phyloP scores from a whole-genome alignment of 208 protist genomes.

The Leishmania tropica region DNA sequence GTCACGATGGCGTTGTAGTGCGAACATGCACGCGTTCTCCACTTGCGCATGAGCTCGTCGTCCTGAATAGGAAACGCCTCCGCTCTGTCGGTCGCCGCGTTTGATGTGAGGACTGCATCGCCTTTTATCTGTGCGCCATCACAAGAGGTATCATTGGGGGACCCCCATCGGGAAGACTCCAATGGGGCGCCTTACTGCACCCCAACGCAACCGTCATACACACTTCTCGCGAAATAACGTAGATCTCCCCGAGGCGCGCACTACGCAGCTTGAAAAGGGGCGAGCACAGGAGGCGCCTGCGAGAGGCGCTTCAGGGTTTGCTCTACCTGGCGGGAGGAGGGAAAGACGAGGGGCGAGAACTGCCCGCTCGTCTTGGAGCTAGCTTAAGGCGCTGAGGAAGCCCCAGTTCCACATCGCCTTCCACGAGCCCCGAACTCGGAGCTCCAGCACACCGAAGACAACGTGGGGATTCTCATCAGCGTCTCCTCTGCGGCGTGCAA shows the following conservation, averaged over 20 bases:
- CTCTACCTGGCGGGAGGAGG: background rate
- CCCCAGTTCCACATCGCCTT: background rate
- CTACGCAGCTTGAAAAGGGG: background rate
- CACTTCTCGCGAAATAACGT: background rate
- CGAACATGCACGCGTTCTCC: background rate
- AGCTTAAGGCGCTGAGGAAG: background rate
- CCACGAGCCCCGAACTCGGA: background rate
- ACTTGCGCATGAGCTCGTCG: background rate
- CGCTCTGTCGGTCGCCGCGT: background rate
- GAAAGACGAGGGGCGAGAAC: background rate
- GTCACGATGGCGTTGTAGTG: background rate
- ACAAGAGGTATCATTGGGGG: background rate
- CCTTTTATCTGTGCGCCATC: background rate
- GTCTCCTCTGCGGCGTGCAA: background rate
- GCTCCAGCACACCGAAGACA: background rate
- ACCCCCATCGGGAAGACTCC: background rate
- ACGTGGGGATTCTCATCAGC: background rate
- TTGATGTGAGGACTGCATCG: background rate
- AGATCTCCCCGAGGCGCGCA: background rate
- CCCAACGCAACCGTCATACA: background rate
- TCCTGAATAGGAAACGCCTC: background rate
- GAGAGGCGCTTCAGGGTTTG: background rate
- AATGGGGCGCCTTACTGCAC: background rate
- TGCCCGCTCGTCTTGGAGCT: background rate
- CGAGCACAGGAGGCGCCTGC: background rate